Base-by-base conservation (phyloP, 2,329 filamentous ascomycete species). In the Aspergillus ruber region DNA sequence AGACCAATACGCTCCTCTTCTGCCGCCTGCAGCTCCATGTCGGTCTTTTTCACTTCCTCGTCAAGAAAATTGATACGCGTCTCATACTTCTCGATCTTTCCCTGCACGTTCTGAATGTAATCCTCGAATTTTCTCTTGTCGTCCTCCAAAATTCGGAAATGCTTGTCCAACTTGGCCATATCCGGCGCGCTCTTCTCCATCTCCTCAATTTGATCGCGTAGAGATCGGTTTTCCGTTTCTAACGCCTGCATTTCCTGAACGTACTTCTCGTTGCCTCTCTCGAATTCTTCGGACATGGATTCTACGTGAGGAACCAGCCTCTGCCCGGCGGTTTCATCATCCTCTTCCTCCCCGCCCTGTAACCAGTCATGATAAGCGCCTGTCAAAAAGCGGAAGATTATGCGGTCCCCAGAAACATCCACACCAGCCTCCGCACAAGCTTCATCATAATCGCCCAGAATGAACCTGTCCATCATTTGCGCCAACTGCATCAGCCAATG, bases 401-500 rank as follows among this genome's bases (percentile, higher is more conserved):
- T 95, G 52, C 90, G 85, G 66, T 98, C 90, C 4, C 88, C 88
- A 9, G 79, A 84, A 23, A 97, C 84, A 66, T 98, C 93, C 41
- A 93, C 81, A 1, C 91, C 93, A 25, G 83, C 85, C 59, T 96
- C 91, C 38, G 86, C 78, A 64, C 90, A 96, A 1, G 90, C 90
- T 45, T 95, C 86, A 56, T 96, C 90, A 66, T 95, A 98, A 42
- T 83, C 82, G 49, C 90, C 85, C 46, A 74, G 69, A 1, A 81
- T 75, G 63, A 90, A 97, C 18, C 86, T 81, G 52, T 97, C 90
- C 62, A 97, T 81, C 85, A 97, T 95, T 57, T 91, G 85, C 4
- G 89, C 88, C 44, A 98, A 75, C 68, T 97, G 90, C 91, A 98
- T 95, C 83, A 98, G 91, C 93, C 93, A 98, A 71, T 98, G 90